Evolutionary conservation across 176 grass and related monocot genomes (phyloP).

Genomic region (Aegilops tauschii): DNA sequence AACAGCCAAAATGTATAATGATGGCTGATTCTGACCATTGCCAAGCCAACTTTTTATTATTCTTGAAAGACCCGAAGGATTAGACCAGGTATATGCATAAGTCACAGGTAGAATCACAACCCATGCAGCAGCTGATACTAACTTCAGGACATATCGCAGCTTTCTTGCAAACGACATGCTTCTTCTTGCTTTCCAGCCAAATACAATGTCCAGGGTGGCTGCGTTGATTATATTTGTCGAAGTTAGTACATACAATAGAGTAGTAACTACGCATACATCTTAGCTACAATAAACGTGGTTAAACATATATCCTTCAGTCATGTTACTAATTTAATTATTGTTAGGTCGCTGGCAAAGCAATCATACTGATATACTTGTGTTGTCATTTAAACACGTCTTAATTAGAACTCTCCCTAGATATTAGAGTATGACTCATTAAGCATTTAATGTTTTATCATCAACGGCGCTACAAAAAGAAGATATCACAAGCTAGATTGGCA

Average conservation of each 20-base stretch:
- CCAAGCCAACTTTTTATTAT: conserved; percentile 98
- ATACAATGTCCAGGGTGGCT: conserved; percentile 87
- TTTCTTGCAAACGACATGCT: conserved; percentile 90
- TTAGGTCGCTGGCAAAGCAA: conserved; percentile 20
- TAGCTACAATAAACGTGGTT: not conserved
- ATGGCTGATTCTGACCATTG: conserved; percentile 71
- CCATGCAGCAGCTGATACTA: conserved; percentile 80
- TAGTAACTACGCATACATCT: not conserved
- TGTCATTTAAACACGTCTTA: not conserved
- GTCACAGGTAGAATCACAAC: conserved; percentile 94
- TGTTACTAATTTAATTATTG: not conserved
- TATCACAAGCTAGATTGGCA: conserved; percentile 1
- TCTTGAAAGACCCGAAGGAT: conserved; percentile 66
- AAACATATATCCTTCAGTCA: not conserved
- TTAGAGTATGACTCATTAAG: not conserved
- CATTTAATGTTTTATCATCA: not conserved
- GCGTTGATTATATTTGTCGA: conserved; percentile 22
- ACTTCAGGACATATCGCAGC: conserved; percentile 91
- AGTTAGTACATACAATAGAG: not conserved
- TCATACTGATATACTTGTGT: not conserved
- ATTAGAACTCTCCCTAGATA: not conserved
- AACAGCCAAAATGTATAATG: conserved; percentile 87
- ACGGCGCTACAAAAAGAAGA: not conserved
- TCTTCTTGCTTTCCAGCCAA: conserved; percentile 97
- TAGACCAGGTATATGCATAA: conserved; percentile 80